Conservation (phyloP, 371 early-diverging fungal genomes). For the Mucor lusitanicus region DNA sequence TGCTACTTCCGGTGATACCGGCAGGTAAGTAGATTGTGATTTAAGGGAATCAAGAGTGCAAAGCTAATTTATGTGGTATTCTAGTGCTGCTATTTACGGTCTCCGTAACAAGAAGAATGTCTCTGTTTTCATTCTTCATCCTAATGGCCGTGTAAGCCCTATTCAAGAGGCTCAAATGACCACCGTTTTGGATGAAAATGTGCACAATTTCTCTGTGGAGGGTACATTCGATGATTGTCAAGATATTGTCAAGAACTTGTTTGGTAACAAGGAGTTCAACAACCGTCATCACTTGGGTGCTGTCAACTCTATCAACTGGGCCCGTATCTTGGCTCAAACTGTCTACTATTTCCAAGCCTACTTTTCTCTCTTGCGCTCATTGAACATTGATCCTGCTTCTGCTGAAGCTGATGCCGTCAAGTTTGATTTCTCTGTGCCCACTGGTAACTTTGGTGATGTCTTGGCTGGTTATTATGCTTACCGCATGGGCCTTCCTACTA, state of each 20-base stretch:
- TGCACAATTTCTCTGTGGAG: constrained; percentile 88
- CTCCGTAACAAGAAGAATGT: constrained; percentile 92
- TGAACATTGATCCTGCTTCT: constrained; percentile 57
- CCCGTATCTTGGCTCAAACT: constrained; percentile 94
- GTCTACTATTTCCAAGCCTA: constrained; percentile 95
- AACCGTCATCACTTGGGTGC: constrained; percentile 84
- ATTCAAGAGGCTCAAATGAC: constrained; percentile 99
- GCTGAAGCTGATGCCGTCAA: constrained; percentile 47
- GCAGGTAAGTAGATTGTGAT: constrained; percentile 54
- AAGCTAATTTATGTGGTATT: background rate
- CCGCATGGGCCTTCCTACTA: constrained; percentile 90
- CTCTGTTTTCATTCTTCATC: constrained; percentile 92
- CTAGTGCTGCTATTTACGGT: constrained; percentile 97
- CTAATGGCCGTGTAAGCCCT: constrained; percentile 86
- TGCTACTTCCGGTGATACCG: constrained; percentile 98
- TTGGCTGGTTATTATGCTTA: constrained; percentile 94
- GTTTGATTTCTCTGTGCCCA: constrained; percentile 89
- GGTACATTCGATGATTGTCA: constrained; percentile 99
- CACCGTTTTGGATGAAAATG: constrained; percentile 88
- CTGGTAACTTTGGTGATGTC: constrained; percentile 99
- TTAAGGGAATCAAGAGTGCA: background rate
- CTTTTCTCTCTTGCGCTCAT: constrained; percentile 66
- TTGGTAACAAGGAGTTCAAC: constrained; percentile 80
- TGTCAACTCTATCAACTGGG: constrained; percentile 99
- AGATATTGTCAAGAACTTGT: constrained; percentile 90